These are phyloP conservation scores for Diplotaxis tenuifolia DNA, from an alignment of 345 rosid species.

Conservation along the genomic window DNA sequence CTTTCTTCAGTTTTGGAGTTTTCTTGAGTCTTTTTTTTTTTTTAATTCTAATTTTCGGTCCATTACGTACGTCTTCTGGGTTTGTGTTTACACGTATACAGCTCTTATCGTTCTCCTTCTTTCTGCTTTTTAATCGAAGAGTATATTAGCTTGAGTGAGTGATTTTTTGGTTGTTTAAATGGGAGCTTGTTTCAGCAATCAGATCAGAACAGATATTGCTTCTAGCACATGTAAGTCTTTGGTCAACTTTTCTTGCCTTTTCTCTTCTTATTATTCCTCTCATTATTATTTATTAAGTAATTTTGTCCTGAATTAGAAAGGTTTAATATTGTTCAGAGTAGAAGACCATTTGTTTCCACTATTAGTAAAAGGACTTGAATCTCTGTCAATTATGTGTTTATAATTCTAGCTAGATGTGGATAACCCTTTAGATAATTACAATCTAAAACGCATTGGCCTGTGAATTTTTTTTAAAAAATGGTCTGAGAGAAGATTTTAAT, in stretches of 20 bases:
- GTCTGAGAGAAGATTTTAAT: not conserved
- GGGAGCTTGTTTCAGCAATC: conserved; percentile 91
- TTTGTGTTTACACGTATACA: conserved; percentile 27
- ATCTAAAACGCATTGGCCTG: conserved; percentile 14
- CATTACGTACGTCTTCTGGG: conserved; percentile 23
- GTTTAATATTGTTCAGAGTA: not conserved
- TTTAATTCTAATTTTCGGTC: not conserved
- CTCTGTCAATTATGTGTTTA: not conserved
- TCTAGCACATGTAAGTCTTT: conserved; percentile 55
- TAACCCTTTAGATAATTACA: not conserved
- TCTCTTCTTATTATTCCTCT: no score
- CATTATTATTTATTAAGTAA: not conserved
- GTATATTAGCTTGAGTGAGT: conserved; percentile 13
- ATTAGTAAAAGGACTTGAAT: not conserved
- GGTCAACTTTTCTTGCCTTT: conserved; percentile 3
- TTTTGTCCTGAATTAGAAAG: conserved; percentile 2
- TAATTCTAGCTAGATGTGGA: not conserved
- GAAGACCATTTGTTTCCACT: conserved; percentile 19
- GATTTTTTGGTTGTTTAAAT: conserved; percentile 32
- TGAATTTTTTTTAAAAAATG: not conserved
- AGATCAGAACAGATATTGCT: conserved; percentile 76
- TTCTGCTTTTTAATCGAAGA: not conserved
- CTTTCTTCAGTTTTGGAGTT: conserved; percentile 1
- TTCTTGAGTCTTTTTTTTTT: not conserved
- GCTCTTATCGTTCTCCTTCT: not conserved